A percentile compares a stretch with the other conserved stretches of the same genome.
Conservation (phyloP, 2,329 filamentous ascomycete species). For the Pseudogymnoascus destructans region DNA sequence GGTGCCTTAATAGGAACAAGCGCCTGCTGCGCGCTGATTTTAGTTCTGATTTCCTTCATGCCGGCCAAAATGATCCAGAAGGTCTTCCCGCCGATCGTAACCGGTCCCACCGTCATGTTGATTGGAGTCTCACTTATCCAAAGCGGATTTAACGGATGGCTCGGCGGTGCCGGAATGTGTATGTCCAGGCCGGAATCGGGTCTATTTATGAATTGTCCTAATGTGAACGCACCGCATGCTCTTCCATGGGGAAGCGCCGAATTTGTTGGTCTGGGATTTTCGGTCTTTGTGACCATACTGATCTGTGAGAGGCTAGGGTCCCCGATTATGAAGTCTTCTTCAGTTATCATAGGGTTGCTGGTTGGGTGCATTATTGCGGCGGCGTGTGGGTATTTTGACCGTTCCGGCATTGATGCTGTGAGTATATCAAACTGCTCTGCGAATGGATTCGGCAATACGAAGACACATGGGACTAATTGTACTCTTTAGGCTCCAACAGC, state of each 20-base stretch:
- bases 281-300: slow-evolving; percentile 67
- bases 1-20: slow-evolving; percentile 48
- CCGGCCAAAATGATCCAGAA: slow-evolving; percentile 44
- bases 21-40: slow-evolving; percentile 37
- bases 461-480: background rate
- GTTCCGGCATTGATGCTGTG: slow-evolving; percentile 52
- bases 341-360: slow-evolving; percentile 51
- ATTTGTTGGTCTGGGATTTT: slow-evolving; percentile 68
- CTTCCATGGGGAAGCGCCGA: slow-evolving; percentile 64
- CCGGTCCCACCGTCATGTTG: slow-evolving; percentile 52
- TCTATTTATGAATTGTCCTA: slow-evolving; percentile 53
- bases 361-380: slow-evolving; percentile 68
- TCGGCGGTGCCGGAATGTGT: slow-evolving; percentile 55
- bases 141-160: slow-evolving; percentile 62
- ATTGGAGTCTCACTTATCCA: slow-evolving; percentile 52
- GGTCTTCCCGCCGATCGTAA: slow-evolving; percentile 56
- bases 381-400: slow-evolving; percentile 66
- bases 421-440: background rate
- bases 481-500: slow-evolving; percentile 40
- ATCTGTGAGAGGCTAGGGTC: slow-evolving; percentile 69
- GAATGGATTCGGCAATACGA: background rate
- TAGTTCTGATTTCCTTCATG: slow-evolving; percentile 52
- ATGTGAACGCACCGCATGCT: slow-evolving; percentile 53
- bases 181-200: slow-evolving; percentile 33
- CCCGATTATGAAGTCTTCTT: slow-evolving; percentile 58